These are phyloP conservation scores for Abelmoschus esculentus DNA, from an alignment of 345 rosid genomes.

Conservation along the genomic window DNA sequence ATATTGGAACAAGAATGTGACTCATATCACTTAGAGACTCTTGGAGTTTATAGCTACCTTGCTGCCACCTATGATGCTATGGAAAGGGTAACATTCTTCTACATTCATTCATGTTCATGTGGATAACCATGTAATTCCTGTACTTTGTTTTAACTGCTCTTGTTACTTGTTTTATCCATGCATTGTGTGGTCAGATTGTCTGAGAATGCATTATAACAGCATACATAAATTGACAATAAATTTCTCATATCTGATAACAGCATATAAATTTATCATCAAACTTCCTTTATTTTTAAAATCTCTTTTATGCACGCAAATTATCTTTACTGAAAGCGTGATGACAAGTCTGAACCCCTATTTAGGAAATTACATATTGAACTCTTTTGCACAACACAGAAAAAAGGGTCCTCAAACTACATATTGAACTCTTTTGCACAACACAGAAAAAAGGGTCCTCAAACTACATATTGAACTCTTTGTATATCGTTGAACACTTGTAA, in stretches of 20 bases:
- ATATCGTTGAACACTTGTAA: neutral
- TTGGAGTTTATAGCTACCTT: slow-evolving; percentile 52
- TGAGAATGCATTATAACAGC: neutral
- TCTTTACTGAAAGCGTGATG: too few species aligned
- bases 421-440: neutral
- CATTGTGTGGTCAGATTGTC: neutral
- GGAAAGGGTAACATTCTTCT: slow-evolving; percentile 34
- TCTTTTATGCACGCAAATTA: too few species aligned
- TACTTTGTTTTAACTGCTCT: neutral
- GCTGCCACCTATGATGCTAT: slow-evolving; percentile 55
- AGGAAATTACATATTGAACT: too few species aligned
- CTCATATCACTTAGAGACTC: slow-evolving; percentile 38
- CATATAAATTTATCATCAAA: neutral
- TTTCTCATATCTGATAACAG: neutral
- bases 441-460: too few species aligned
- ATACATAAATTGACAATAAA: neutral
- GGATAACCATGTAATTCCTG: neutral
- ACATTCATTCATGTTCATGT: neutral
- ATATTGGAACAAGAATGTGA: slow-evolving; percentile 45
- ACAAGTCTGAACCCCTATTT: too few species aligned
- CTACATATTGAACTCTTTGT: neutral
- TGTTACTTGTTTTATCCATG: neutral
- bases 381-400: too few species aligned
- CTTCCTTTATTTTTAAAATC: too few species aligned
- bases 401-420: too few species aligned